Conservation (phyloP, 345 rosid species). For the Arabis alpina region DNA sequence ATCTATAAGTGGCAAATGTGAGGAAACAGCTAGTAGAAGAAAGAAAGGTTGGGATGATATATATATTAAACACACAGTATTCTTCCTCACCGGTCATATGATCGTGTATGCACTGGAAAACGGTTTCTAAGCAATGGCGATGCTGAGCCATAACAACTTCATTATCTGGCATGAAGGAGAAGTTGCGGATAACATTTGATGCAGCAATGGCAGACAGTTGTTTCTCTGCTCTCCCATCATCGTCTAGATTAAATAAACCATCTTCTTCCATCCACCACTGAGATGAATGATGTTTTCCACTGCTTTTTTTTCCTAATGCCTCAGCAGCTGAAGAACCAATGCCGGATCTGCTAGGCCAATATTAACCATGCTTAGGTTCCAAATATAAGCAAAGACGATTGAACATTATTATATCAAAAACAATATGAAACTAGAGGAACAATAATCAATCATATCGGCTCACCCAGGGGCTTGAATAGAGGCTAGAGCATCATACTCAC, state of each 20-base stretch:
- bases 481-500: conserved; percentile 64
- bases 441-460: conserved; percentile 21
- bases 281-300: conserved; percentile 54
- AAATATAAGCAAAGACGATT: neutral
- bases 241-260: conserved; percentile 89
- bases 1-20: neutral
- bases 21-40: conserved; percentile 9
- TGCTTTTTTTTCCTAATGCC: conserved; percentile 52
- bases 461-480: conserved; percentile 59
- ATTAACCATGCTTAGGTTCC: conserved; percentile 27
- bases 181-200: conserved; percentile 89
- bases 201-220: conserved; percentile 94
- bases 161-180: conserved; percentile 98
- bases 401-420: too few relatives aligned
- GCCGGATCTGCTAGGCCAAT: conserved; percentile 48
- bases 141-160: conserved; percentile 93
- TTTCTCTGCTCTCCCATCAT: conserved; percentile 88
- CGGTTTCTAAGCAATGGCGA: conserved; percentile 97
- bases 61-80: neutral
- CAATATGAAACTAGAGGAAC: too few relatives aligned
- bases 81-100: conserved; percentile 61
- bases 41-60: neutral
- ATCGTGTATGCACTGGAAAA: conserved; percentile 91
- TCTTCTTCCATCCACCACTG: conserved; percentile 95
- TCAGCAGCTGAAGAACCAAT: conserved; percentile 51